Conservation (phyloP, 2,329 filamentous ascomycete species). For the Xylariaceae sp. region DNA sequence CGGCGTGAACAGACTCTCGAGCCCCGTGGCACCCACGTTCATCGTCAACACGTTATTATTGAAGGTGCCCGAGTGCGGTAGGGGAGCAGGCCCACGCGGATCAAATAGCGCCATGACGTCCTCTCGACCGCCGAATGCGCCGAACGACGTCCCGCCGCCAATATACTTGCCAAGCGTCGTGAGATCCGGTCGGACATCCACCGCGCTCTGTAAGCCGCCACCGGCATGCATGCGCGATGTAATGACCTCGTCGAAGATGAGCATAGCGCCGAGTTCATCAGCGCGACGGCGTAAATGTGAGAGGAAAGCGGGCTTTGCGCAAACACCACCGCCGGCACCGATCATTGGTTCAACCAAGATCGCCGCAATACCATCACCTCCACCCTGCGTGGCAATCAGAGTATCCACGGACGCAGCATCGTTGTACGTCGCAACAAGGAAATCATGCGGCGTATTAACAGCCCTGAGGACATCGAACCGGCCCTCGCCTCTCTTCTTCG, state of each 20-base stretch:
- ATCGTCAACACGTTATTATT: constrained; percentile 56
- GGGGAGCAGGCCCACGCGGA: constrained; percentile 33
- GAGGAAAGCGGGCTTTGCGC: constrained; percentile 48
- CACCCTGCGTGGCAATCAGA: constrained; percentile 36
- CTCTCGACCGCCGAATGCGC: constrained; percentile 57
- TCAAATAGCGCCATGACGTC: constrained; percentile 56
- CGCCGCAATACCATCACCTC: constrained; percentile 46
- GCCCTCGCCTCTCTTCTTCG: not conserved
- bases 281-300: constrained; percentile 44
- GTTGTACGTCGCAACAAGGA: constrained; percentile 58
- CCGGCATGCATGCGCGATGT: constrained; percentile 53
- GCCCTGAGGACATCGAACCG: constrained; percentile 12
- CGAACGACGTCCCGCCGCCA: constrained; percentile 61
- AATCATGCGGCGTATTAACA: constrained; percentile 39
- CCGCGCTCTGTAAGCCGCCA: constrained; percentile 40
- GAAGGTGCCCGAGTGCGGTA: constrained; percentile 53
- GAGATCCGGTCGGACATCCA: constrained; percentile 52
- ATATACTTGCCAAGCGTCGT: constrained; percentile 62
- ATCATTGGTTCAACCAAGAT: constrained; percentile 65
- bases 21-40: constrained; percentile 41
- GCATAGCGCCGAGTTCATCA: constrained; percentile 44
- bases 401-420: constrained; percentile 43
- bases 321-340: constrained; percentile 55
- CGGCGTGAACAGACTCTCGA: constrained; percentile 28
- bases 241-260: constrained; percentile 70